These are phyloP conservation scores for Rhizopus delemar DNA, from an alignment of 371 early-diverging fungal species.

Conservation along the genomic window DNA sequence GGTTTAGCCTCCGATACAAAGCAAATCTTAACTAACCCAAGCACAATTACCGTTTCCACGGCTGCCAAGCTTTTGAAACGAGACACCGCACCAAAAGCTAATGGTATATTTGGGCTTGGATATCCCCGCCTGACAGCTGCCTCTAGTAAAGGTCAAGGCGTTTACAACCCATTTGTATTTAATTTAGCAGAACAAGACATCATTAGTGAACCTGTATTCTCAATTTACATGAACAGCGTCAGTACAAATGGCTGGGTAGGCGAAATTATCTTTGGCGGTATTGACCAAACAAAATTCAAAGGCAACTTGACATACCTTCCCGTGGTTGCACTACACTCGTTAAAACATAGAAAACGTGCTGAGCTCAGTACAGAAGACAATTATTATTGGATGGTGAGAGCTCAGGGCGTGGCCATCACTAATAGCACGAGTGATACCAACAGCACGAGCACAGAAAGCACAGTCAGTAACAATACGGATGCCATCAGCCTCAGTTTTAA, in stretches of 20 bases:
- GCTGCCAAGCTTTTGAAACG: slow-evolving; percentile 1
- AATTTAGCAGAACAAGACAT: slow-evolving; percentile 36
- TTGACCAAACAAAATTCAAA: slow-evolving; percentile 53
- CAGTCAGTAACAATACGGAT: not conserved
- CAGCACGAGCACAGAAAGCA: not conserved
- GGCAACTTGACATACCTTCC: slow-evolving; percentile 54
- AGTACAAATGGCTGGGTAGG: slow-evolving; percentile 42
- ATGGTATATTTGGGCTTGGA: slow-evolving; percentile 52
- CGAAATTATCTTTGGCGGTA: slow-evolving; percentile 62
- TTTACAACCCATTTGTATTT: slow-evolving; percentile 47
- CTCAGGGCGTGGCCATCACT: slow-evolving; percentile 34
- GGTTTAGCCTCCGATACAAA: slow-evolving; percentile 35
- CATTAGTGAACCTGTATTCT: slow-evolving; percentile 38
- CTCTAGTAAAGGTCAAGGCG: slow-evolving; percentile 21
- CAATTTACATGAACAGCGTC: slow-evolving; percentile 40
- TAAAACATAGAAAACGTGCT: slow-evolving; percentile 11
- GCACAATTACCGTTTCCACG: slow-evolving; percentile 19
- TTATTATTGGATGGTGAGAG: slow-evolving; percentile 53
- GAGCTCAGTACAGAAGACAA: slow-evolving; percentile 9
- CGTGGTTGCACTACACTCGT: slow-evolving; percentile 26
- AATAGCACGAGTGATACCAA: not conserved
- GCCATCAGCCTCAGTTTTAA: slow-evolving; percentile 2
- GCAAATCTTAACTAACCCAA: slow-evolving; percentile 38
- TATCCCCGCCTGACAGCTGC: slow-evolving; percentile 42
- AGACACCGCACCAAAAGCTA: slow-evolving; percentile 13